These are phyloP conservation scores for Pyrrhoderma lamaoense DNA, from an alignment of 1,284 basidiomycete genomes.

Conservation along the genomic window DNA sequence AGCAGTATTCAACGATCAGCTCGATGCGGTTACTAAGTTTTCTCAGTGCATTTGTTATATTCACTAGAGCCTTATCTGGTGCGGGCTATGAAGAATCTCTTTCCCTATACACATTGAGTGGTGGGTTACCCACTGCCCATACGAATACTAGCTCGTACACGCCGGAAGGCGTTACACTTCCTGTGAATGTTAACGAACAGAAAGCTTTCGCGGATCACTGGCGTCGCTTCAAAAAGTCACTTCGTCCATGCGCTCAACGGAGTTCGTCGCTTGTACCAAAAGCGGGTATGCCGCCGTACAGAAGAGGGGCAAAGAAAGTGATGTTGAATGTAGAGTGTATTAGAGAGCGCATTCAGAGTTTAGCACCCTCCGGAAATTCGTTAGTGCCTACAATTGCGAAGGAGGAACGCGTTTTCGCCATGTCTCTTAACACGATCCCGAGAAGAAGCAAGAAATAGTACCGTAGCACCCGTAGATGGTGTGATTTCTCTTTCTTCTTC, in stretches of 20 bases:
- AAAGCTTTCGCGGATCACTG: slow-evolving; percentile 8
- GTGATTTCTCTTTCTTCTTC: no score
- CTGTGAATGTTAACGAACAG: not conserved
- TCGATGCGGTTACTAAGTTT: not conserved
- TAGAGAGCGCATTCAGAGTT: slow-evolving; percentile 4
- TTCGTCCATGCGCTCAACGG: slow-evolving; percentile 1
- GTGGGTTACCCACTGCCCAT: not conserved
- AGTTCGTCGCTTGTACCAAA: not conserved
- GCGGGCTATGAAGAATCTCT: slow-evolving; percentile 12
- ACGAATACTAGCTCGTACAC: not conserved
- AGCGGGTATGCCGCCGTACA: not conserved
- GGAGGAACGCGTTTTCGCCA: slow-evolving; percentile 9
- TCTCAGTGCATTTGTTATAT: slow-evolving; percentile 13
- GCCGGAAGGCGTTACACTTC: not conserved
- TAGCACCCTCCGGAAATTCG: no score
- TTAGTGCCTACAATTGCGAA: slow-evolving; percentile 2
- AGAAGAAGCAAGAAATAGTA: no score
- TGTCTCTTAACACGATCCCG: slow-evolving; percentile 12
- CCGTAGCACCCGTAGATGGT: no score
- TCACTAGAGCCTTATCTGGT: slow-evolving; percentile 12
- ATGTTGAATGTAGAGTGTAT: slow-evolving; percentile 5
- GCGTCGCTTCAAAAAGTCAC: slow-evolving; percentile 13
- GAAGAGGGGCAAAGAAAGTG: not conserved
- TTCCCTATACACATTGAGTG: not conserved
- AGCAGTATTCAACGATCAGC: not conserved